Evolutionary conservation across 2,329 filamentous ascomycete genomes (phyloP), one percentile per base, ranked within the genome.

Genomic region (Fusarium mangiferae): DNA sequence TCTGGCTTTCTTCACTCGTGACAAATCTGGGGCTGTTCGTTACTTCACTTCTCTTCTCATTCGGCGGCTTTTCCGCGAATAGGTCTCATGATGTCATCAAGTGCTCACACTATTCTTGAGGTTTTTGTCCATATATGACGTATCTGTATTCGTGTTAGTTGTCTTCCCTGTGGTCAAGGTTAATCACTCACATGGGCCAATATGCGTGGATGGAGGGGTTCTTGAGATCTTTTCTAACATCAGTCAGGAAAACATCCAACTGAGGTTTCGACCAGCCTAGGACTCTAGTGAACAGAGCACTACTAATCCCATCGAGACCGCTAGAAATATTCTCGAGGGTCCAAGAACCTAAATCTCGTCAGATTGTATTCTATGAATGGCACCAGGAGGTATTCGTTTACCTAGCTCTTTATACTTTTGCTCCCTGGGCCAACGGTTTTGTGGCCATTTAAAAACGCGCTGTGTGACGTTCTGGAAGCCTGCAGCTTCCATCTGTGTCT

Each of bases 381-480:
- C 17, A 20, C 12, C 22, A 15, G 12, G 8, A 15, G 17, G 8
- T 24, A 35, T 24, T 20, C 17, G 12, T 6, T 35, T 35, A 76
- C 87, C 87, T 12, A 88, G 73, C 55, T 88, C 84, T 73, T 89
- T 90, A 46, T 85, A 80, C 38, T 84, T 84, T 22, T 79, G 80
- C 35, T 87, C 84, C 57, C 83, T 85, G 0, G 87, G 84, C 87
- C 87, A 89, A 6, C 82, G 78, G 72, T 85, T 86, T 41, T 82
- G 80, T 0, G 87, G 87, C 78, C 87, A 84, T 75, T 85, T 85
- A 74, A 81, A 85, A 17, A 84, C 75, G 10, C 81, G 78, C 70
- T 88, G 83, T 0, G 78, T 76, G 0, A 90, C 83, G 65, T 88
- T 81, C 45, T 80, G 78, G 69, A 90, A 90, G 1, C 88, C 89